Base-by-base conservation (phyloP, 345 rosid genomes). In the Eucalyptus polybractea region DNA sequence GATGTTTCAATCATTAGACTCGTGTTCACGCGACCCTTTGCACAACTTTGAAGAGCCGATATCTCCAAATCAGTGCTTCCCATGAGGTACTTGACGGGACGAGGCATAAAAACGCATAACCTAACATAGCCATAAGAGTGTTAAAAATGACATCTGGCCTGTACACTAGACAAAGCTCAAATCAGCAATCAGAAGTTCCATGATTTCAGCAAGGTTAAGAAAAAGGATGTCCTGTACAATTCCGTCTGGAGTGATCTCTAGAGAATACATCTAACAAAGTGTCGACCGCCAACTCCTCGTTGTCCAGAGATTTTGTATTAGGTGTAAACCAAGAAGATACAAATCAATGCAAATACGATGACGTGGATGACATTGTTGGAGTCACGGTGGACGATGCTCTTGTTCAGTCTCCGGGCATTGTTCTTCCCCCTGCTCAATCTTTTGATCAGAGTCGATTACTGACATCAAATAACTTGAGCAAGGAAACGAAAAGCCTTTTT, bases 371-470 rank as follows among this genome's bases (percentile, higher is more conserved):
- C 89, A 89, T 95, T 97, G 93, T 94, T 96, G 86, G 94, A 93
- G 83, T 97, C 99, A 65, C 93, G 89, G 88, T 94, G 92, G 88
- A 96, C 93, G 56, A 97, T 95, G 94, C 96, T 95, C 94, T 80
- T 62, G 92, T 96, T 95, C 92, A 96, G 90, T 90, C 94, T 96
- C 93, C 98, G 91, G 86, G 95, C 91, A 91, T 96, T 97, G 93
- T 97, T 96, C 96, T 96, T 96, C 91, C 95, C 98, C 97, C 45
- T 1, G 96, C 98, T 93, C 95, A 96, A 80, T 97, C 99, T 95
- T 95, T 94, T 95, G 37, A 93, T 93, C 92, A 96, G 86, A 6
- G 97, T 95, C 95, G 94, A 90, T 95, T 96, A 98, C 99, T 96
- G 81, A 88, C 85, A 69, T 53, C 76, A 87, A 67, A 87, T 27